A percentile compares a stretch with the other conserved stretches of the same genome.
Conservation (phyloP, 2,329 filamentous ascomycete genomes). For the Davidsoniella virescens region DNA sequence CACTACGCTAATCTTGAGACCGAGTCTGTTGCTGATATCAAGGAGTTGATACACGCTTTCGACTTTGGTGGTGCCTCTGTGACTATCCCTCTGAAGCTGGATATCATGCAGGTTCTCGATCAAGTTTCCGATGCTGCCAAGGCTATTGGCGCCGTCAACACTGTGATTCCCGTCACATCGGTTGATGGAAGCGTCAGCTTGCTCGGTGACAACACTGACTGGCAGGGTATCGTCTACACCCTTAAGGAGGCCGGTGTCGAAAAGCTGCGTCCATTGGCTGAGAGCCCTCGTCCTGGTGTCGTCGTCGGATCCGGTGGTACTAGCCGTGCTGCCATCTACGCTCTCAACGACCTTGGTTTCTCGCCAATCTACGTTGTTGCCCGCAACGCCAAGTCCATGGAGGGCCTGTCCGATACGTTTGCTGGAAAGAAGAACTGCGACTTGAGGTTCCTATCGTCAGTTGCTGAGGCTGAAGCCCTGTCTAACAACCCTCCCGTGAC, state of each 20-base stretch:
- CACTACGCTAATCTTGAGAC: conserved; percentile 67
- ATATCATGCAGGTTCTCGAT: conserved; percentile 69
- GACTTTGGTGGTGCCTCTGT: conserved; percentile 88
- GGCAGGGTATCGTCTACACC: conserved; percentile 75
- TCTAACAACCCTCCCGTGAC: conserved; percentile 42
- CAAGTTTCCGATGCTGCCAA: conserved; percentile 62
- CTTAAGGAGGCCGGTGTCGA: conserved; percentile 52
- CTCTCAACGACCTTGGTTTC: conserved; percentile 69
- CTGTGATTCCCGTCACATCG: conserved; percentile 48
- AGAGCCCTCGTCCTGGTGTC: conserved; percentile 37
- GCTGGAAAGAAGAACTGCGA: conserved; percentile 49
- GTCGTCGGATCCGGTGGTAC: conserved; percentile 89
- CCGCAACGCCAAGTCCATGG: conserved; percentile 53
- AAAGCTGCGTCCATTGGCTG: conserved; percentile 15
- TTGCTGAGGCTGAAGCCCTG: conserved; percentile 21
- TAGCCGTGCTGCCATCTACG: conserved; percentile 77
- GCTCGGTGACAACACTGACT: conserved; percentile 87
- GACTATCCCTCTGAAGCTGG: conserved; percentile 86
- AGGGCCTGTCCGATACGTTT: conserved; percentile 54
- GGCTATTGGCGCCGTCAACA: conserved; percentile 86
- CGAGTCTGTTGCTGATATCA: conserved; percentile 41
- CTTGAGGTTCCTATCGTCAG: conserved; percentile 41
- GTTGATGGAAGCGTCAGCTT: conserved; percentile 24
- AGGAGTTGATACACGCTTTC: conserved; percentile 47
- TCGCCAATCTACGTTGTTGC: conserved; percentile 76